Evolutionary conservation across 805 yeast species (phyloP).

Genomic region (Starmera dryadoides): DNA sequence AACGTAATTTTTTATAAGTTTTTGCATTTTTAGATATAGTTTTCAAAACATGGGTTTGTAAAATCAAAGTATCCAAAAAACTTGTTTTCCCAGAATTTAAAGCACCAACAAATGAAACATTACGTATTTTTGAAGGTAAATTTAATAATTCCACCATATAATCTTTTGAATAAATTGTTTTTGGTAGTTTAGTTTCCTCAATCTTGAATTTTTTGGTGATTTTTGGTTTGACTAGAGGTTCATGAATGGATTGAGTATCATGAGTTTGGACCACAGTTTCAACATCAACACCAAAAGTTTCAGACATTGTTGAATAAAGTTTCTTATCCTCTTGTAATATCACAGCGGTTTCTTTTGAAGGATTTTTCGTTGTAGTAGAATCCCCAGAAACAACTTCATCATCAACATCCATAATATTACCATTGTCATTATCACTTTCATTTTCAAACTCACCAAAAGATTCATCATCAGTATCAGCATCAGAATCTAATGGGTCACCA

Average conservation of each 20-base stretch:
- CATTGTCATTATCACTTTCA: conserved; percentile 13
- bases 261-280: conserved; percentile 53
- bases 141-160: conserved; percentile 46
- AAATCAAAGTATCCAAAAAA: conserved; percentile 58
- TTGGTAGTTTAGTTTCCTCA: conserved; percentile 51
- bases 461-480: conserved; percentile 28
- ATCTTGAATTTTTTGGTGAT: conserved; percentile 34
- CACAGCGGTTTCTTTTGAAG: conserved; percentile 16
- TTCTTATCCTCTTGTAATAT: conserved; percentile 39
- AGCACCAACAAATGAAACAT: conserved; percentile 73
- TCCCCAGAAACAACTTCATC: conserved; percentile 1
- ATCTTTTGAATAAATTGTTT: conserved; percentile 50
- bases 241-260: conserved; percentile 43
- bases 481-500: conserved; percentile 43
- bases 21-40: conserved; percentile 52
- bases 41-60: conserved; percentile 49
- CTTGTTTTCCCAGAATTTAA: conserved; percentile 84
- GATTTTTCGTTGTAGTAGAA: conserved; percentile 3
- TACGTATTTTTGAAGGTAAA: conserved; percentile 61
- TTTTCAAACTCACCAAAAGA: conserved; percentile 19
- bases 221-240: conserved; percentile 60
- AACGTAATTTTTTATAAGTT: conserved; percentile 61
- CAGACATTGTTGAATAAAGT: conserved; percentile 33
- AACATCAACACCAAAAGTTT: conserved; percentile 54
- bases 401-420: background rate